phyloP scores from a whole-genome alignment of 768 basidiomycete species.

The Lactarius trivialis region DNA sequence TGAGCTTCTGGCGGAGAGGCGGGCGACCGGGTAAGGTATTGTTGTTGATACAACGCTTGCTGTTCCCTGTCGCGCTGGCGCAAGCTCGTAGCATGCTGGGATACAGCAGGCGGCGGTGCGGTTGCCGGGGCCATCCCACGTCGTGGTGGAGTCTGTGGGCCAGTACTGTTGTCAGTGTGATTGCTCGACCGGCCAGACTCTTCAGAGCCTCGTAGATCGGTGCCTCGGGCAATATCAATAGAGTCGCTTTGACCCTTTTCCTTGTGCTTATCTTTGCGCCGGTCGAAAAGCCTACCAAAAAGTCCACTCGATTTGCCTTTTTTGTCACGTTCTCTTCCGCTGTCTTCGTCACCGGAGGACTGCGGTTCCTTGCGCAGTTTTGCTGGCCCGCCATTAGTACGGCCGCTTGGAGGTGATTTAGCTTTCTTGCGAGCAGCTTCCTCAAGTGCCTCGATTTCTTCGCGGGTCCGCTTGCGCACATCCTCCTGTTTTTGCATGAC shows the following conservation, averaged over 20 bases:
- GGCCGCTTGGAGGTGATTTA: slow-evolving; percentile 22
- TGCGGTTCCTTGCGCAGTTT: slow-evolving; percentile 44
- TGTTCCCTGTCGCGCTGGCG: slow-evolving; percentile 87
- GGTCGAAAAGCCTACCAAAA: slow-evolving; percentile 67
- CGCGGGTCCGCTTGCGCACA: slow-evolving; percentile 46
- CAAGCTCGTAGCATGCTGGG: slow-evolving; percentile 56
- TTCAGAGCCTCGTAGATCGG: slow-evolving; percentile 42
- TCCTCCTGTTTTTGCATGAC: slow-evolving; percentile 44
- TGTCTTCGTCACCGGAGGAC: slow-evolving; percentile 35
- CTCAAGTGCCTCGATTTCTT: slow-evolving; percentile 42
- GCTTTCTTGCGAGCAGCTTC: slow-evolving; percentile 44
- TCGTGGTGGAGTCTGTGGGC: slow-evolving; percentile 26
- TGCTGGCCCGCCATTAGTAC: slow-evolving; percentile 15
- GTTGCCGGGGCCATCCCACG: slow-evolving; percentile 31
- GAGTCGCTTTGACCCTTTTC: slow-evolving; percentile 41
- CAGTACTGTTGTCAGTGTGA: slow-evolving; percentile 23
- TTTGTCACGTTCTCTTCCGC: slow-evolving; percentile 46
- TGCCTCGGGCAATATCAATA: slow-evolving; percentile 36
- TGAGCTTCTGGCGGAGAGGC: slow-evolving; percentile 69
- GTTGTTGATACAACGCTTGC: slow-evolving; percentile 72
- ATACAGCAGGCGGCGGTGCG: slow-evolving; percentile 42
- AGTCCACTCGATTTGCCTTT: slow-evolving; percentile 64
- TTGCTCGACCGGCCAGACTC: slow-evolving; percentile 55
- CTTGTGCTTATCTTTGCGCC: slow-evolving; percentile 71
- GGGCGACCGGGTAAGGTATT: slow-evolving; percentile 84